These are phyloP conservation scores for Saccharomycopsis amapae DNA, from an alignment of 805 yeast genomes.

Conservation along the genomic window DNA sequence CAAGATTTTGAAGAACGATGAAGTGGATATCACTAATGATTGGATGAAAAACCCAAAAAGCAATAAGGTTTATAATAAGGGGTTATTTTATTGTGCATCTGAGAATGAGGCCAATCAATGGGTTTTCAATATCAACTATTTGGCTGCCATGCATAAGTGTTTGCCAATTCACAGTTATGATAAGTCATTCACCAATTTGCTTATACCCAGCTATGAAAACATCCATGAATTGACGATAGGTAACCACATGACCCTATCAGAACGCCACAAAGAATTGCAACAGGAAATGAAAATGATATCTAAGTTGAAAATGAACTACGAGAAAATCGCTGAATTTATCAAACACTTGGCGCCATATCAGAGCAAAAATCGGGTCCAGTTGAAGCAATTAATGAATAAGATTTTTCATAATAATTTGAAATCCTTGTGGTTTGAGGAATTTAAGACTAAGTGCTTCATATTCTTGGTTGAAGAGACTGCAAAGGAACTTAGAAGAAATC, in stretches of 20 bases:
- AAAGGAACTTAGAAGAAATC: not conserved
- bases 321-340: conserved; percentile 10
- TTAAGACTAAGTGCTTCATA: conserved; percentile 8
- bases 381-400: conserved; percentile 5
- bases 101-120: conserved; percentile 11
- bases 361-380: not conserved
- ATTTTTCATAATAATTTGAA: conserved; percentile 10
- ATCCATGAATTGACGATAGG: conserved; percentile 11
- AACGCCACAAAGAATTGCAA: conserved; percentile 5
- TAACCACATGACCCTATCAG: not conserved
- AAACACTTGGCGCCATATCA: conserved; percentile 15
- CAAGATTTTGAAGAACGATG: conserved; percentile 7
- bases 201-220: conserved; percentile 6
- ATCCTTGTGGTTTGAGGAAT: conserved; percentile 19
- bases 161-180: conserved; percentile 3
- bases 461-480: conserved; percentile 3
- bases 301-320: conserved; percentile 6
- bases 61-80: conserved; percentile 17
- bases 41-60: conserved; percentile 18
- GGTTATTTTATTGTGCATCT: conserved; percentile 13
- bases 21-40: conserved; percentile 13
- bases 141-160: conserved; percentile 12
- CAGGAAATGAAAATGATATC: conserved; percentile 12
- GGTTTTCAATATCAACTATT: conserved; percentile 17
- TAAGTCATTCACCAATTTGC: conserved; percentile 5